Evolutionary conservation across 164 flowering plant species (phyloP), one percentile per base, ranked within the genome.

Genomic region (Sextonia rubra): DNA sequence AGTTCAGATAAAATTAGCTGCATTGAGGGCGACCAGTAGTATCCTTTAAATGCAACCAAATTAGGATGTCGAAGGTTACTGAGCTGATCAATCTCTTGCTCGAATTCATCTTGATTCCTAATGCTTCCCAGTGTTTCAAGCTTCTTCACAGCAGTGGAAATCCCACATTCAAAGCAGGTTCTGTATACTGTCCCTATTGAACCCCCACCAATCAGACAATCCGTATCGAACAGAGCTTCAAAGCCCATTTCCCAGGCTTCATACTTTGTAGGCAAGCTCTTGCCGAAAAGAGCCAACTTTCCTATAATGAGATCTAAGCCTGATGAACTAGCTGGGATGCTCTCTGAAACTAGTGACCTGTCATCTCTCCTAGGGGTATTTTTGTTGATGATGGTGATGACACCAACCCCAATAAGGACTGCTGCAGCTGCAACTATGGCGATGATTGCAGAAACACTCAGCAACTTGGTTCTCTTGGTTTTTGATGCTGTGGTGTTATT

Each of bases 241-340:
- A 96, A 91, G 15, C 99, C 99, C 1, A 93, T 86, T 80, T 93
- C 97, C 97, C 97, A 96, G 66, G 93, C 98, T 77, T 91, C 97
- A 72, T 96, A 96, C 77, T 82, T 93, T 2, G 99, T 86, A 2
- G 97, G 97, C 77, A 96, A 78, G 73, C 80, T 89, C 80, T 91
- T 91, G 88, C 95, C 90, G 82, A 96, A 96, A 58, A 96, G 87
- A 75, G 93, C 99, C 74, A 93, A 74, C 82, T 93, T 96, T 24
- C 99, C 99, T 11, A 96, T 88, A 44, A 91, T 89, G 62, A 91
- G 74, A 79, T 81, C 88, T 4, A 97, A 88, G 20, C 91, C 97
- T 8, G 92, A 78, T 26, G 99, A 91, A 64, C 82, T 84, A 8
- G 84, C 78, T 2, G 95, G 92, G 1, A 97, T 87, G 83, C 91